Conservation (phyloP, 352 stramenopile genomes). For the Phytopythium delawarense region DNA sequence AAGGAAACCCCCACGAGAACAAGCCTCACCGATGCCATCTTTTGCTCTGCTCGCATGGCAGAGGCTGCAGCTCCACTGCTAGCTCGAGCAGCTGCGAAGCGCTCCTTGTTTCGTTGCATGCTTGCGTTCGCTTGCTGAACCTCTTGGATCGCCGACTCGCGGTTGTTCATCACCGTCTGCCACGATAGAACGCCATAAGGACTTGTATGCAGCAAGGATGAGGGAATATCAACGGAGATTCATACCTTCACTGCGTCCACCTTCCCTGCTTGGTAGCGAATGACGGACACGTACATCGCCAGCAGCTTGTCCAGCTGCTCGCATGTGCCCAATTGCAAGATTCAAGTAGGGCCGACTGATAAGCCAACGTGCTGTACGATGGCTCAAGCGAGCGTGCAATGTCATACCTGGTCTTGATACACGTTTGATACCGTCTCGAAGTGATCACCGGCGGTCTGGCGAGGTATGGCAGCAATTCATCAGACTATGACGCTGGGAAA, state of each 20-base stretch:
- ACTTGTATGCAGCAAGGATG: not conserved
- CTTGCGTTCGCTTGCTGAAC: constrained; percentile 86
- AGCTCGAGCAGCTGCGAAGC: constrained; percentile 76
- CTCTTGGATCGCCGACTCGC: constrained; percentile 79
- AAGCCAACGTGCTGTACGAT: not conserved
- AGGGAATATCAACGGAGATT: not conserved
- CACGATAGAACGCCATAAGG: constrained; percentile 1
- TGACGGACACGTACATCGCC: constrained; percentile 83
- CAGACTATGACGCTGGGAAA: not conserved
- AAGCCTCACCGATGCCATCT: constrained; percentile 76
- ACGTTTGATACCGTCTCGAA: constrained; percentile 86
- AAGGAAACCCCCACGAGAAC: not conserved
- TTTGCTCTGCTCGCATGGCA: constrained; percentile 84
- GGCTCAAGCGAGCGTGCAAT: not conserved
- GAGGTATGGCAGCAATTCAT: not conserved
- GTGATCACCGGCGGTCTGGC: constrained; percentile 61
- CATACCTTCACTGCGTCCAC: constrained; percentile 83
- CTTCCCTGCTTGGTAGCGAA: constrained; percentile 82
- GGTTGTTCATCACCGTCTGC: constrained; percentile 84
- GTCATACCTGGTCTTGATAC: constrained; percentile 76
- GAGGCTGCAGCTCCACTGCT: constrained; percentile 82
- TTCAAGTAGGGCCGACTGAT: not conserved
- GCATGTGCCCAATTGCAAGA: not conserved
- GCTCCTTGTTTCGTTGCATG: constrained; percentile 89
- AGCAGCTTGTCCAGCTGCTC: constrained; percentile 74